Percentiles rank a stretch among this genome's conserved stretches.
Conservation (phyloP, 345 rosid genomes). For the Eucalyptus leucophloia region DNA sequence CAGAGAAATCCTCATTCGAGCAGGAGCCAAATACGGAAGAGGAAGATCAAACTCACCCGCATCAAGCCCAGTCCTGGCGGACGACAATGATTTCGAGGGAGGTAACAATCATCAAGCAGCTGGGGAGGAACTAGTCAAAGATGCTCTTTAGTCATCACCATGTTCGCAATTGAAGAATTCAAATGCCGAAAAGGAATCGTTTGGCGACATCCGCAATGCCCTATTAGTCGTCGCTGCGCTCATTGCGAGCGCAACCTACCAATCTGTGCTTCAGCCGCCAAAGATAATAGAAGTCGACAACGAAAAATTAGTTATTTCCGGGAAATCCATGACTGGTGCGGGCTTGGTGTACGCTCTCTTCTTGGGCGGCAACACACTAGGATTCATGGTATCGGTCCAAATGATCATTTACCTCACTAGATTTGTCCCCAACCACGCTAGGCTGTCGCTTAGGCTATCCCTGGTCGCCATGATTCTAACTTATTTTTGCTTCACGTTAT, state of each 20-base stretch:
- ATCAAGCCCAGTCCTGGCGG: neutral
- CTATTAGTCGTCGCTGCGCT: rapidly evolving
- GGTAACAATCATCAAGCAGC: neutral
- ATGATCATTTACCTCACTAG: neutral
- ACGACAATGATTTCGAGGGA: neutral
- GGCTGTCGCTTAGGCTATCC: neutral
- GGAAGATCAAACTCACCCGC: neutral
- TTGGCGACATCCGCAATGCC: neutral
- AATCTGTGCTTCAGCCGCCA: neutral
- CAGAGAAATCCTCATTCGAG: neutral
- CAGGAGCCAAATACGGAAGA: neutral
- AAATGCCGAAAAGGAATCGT: neutral
- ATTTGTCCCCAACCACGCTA: neutral
- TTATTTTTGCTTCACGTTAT: too few species aligned
- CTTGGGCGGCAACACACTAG: neutral
- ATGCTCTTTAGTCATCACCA: neutral
- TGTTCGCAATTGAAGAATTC: neutral
- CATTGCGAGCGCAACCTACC: neutral
- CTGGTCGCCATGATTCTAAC: too few species aligned
- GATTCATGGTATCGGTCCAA: neutral
- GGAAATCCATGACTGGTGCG: neutral
- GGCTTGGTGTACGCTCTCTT: neutral
- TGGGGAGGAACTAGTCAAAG: neutral
- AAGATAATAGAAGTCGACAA: too few species aligned
- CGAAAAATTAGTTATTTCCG: too few species aligned